Conservation (phyloP, 495 filamentous ascomycete genomes). For the Penicillium canescens region DNA sequence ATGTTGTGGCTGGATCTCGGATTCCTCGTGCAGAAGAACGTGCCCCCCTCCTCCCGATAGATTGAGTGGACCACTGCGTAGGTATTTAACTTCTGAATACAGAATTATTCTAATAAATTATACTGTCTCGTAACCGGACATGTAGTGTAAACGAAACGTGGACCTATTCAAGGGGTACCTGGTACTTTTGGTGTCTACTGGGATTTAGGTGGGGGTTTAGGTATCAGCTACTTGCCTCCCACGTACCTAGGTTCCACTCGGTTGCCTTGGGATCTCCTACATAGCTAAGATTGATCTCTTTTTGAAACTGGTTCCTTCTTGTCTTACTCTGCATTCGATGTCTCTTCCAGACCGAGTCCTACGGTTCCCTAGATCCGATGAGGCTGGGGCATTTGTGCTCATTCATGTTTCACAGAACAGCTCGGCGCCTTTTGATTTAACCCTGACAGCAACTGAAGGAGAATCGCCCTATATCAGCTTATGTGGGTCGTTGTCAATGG, state of each 20-base stretch:
- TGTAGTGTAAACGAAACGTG: not conserved
- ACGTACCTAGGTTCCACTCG: not conserved
- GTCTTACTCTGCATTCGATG: not conserved
- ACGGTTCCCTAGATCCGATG: constrained; percentile 55
- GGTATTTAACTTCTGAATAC: not conserved
- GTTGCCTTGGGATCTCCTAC: not conserved
- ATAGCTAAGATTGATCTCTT: not conserved
- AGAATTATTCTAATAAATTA: not conserved
- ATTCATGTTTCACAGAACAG: constrained; percentile 53
- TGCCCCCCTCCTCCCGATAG: constrained; percentile 6
- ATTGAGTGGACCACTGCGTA: not conserved
- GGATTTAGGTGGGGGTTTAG: not conserved
- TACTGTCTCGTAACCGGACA: too few species aligned
- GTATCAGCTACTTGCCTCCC: not conserved
- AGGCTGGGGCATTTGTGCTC: constrained; percentile 55
- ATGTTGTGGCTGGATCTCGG: constrained; percentile 25
- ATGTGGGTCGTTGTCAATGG: constrained; percentile 40
- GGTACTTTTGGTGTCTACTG: not conserved
- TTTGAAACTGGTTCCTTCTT: not conserved
- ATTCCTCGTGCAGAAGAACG: constrained; percentile 29
- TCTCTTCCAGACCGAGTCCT: constrained; percentile 37
- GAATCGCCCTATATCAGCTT: constrained; percentile 57
- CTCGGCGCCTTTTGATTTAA: constrained; percentile 54
- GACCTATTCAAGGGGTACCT: not conserved
- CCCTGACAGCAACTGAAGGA: constrained; percentile 69